phyloP scores from a whole-genome alignment of 164 flowering plant genomes.

The Sextonia rubra region DNA sequence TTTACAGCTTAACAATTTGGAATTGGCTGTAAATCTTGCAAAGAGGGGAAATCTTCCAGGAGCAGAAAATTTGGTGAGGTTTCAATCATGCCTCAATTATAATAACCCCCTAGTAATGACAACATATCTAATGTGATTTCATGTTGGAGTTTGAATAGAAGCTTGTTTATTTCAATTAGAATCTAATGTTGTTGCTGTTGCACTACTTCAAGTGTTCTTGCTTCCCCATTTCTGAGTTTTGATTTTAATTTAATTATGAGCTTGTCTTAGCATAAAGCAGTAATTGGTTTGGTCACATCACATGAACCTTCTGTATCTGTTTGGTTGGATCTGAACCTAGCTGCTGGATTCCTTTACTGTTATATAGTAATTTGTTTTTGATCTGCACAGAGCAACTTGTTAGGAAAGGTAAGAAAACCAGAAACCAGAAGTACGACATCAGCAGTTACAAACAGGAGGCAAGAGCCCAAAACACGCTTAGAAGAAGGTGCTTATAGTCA shows the following conservation, averaged over 20 bases:
- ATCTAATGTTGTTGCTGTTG: neutral
- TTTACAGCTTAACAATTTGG: constrained; percentile 21
- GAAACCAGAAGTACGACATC: too few relatives aligned
- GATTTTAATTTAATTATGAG: neutral
- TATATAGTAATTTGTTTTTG: neutral
- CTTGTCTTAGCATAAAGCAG: neutral
- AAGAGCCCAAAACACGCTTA: too few relatives aligned
- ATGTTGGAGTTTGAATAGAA: neutral
- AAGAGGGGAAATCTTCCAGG: constrained; percentile 99
- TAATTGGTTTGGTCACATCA: neutral
- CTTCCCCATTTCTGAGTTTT: neutral
- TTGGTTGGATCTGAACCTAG: neutral
- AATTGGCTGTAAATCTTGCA: constrained; percentile 94
- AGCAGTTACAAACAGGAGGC: too few relatives aligned
- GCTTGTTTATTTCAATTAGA: neutral
- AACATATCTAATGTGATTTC: neutral
- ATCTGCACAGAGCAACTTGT: neutral
- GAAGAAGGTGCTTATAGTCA: too few relatives aligned
- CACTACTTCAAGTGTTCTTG: neutral
- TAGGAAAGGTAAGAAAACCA: too few relatives aligned
- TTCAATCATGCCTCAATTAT: neutral
- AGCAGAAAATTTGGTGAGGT: constrained; percentile 12
- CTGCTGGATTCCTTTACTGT: neutral
- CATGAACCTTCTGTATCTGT: neutral
- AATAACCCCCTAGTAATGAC: too few relatives aligned